These are phyloP conservation scores for Colletotrichum ledebouriae DNA, from an alignment of 2,329 filamentous ascomycete genomes.

Conservation along the genomic window DNA sequence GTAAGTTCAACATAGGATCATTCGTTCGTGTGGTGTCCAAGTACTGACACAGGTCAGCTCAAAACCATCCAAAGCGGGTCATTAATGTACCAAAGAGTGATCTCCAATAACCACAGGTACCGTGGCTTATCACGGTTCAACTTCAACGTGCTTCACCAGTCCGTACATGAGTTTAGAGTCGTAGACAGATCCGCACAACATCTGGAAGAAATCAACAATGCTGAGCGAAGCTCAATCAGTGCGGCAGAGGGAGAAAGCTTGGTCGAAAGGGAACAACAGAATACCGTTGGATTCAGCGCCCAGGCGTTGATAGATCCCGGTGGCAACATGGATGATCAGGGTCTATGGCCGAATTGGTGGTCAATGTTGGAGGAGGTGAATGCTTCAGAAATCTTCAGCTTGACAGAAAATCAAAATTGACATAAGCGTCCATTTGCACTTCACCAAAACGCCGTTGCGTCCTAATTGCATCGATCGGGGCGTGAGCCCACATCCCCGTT, in stretches of 20 bases:
- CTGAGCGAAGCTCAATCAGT: conserved; percentile 37
- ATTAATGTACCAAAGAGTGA: conserved; percentile 47
- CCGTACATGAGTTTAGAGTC: conserved; percentile 50
- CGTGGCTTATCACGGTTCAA: conserved; percentile 47
- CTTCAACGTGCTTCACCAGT: conserved; percentile 50
- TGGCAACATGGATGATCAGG: conserved; percentile 35
- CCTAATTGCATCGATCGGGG: neutral
- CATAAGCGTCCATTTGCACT: no score
- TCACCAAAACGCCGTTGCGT: no score
- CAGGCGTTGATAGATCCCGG: conserved; percentile 15
- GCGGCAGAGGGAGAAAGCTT: neutral
- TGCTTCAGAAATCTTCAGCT: conserved; percentile 25
- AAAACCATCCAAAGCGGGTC: conserved; percentile 45
- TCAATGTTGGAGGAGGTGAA: conserved; percentile 41
- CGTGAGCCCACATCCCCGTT: neutral
- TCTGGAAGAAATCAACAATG: conserved; percentile 48
- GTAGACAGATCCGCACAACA: conserved; percentile 51
- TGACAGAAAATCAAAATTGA: neutral
- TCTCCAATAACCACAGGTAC: conserved; percentile 44
- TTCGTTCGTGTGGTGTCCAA: accelerated
- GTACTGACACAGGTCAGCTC: neutral
- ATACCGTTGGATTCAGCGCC: neutral
- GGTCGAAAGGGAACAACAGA: conserved; percentile 1
- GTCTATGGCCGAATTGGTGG: conserved; percentile 43
- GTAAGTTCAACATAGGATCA: conserved; percentile 30